Conservation (phyloP, 306 rosid species). For the Vigna unguiculata region DNA sequence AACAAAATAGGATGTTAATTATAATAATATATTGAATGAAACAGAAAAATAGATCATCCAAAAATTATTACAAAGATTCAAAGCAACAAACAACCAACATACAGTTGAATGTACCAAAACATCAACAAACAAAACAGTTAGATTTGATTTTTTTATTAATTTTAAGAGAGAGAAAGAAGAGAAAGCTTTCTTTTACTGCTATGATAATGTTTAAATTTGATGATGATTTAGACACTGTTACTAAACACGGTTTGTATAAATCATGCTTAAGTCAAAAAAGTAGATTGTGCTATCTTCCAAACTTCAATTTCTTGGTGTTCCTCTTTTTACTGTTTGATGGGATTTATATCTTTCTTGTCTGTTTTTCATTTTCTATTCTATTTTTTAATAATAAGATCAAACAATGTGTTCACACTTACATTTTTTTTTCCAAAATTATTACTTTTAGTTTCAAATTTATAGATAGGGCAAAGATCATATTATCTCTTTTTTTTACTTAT, state of each 20-base stretch:
- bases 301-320: constrained; percentile 24
- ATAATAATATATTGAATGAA: too few relatives aligned
- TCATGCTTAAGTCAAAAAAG: constrained; percentile 47
- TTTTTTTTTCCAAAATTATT: neutral
- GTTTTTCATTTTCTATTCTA: neutral
- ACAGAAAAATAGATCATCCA: too few relatives aligned
- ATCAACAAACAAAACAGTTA: too few relatives aligned
- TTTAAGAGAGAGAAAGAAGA: neutral
- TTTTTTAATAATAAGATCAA: neutral
- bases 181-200: constrained; percentile 23
- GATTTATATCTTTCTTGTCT: constrained; percentile 27
- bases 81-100: too few relatives aligned
- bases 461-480: too few relatives aligned
- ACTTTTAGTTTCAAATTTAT: neutral
- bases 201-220: constrained; percentile 37
- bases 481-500: neutral
- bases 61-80: too few relatives aligned
- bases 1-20: too few relatives aligned
- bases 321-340: constrained; percentile 24
- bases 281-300: constrained; percentile 24
- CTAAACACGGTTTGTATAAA: constrained; percentile 42
- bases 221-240: constrained; percentile 35
- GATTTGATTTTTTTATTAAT: neutral
- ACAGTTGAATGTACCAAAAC: too few relatives aligned
- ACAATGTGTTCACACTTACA: neutral